phyloP scores from a whole-genome alignment of 192 early-diverging fungal species.

The Gaertneriomyces semiglobifer region DNA sequence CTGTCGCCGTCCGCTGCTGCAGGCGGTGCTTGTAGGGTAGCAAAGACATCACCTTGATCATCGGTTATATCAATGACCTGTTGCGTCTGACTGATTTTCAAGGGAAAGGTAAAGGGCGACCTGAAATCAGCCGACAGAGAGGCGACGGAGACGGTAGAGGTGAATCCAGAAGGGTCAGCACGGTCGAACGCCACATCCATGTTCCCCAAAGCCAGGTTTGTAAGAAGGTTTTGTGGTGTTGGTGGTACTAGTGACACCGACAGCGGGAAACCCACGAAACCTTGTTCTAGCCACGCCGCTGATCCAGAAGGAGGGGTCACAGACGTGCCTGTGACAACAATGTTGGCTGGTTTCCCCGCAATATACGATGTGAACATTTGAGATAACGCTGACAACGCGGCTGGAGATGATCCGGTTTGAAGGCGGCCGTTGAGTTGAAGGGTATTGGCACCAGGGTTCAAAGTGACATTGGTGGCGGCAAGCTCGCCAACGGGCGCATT shows the following conservation, averaged over 20 bases:
- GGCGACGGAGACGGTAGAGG: conserved; percentile 2
- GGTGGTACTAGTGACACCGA: conserved; percentile 4
- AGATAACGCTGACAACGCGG: conserved; percentile 1
- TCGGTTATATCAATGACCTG: conserved; percentile 2
- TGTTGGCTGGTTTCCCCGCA: background rate
- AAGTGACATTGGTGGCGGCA: background rate
- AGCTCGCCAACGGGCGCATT: background rate
- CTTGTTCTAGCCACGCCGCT: background rate
- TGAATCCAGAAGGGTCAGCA: background rate
- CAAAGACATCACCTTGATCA: background rate
- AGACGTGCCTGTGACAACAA: background rate
- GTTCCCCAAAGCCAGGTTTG: background rate
- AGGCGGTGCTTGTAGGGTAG: background rate
- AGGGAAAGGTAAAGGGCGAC: background rate
- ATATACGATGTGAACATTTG: conserved; percentile 7
- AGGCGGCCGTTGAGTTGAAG: background rate
- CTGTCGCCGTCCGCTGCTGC: conserved; percentile 3
- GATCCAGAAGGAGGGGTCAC: background rate
- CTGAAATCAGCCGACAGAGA: background rate
- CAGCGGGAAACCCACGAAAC: background rate
- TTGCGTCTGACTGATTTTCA: background rate
- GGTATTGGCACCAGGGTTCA: background rate
- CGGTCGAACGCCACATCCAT: conserved; percentile 4
- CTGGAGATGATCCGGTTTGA: background rate
- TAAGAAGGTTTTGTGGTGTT: background rate